These are phyloP conservation scores for Backusella morwellensis DNA, from an alignment of 192 early-diverging fungal genomes.

Conservation along the genomic window DNA sequence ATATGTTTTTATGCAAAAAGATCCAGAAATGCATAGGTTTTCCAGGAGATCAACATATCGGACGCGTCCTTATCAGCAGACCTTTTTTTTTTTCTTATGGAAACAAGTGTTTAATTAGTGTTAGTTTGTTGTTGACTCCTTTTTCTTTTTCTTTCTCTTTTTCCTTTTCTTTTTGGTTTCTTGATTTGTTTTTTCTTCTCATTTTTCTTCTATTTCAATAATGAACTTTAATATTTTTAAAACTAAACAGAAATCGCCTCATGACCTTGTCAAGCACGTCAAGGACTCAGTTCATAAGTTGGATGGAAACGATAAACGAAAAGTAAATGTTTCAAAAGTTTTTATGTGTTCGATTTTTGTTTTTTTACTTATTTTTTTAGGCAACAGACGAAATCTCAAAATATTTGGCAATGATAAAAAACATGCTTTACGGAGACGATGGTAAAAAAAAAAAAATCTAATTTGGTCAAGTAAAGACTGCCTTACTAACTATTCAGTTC, in stretches of 20 bases:
- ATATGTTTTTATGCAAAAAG: not conserved
- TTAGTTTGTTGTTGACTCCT: not conserved
- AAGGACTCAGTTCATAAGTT: constrained; percentile 83
- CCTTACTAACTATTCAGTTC: not conserved
- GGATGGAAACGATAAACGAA: constrained; percentile 64
- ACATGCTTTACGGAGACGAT: constrained; percentile 92
- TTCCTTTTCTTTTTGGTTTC: not conserved
- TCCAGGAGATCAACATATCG: not conserved
- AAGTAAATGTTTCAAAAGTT: constrained; percentile 45
- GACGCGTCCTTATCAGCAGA: not conserved
- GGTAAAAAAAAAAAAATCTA: constrained; percentile 56
- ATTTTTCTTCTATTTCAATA: constrained; percentile 3
- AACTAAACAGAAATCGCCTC: constrained; percentile 78
- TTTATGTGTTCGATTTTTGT: not conserved
- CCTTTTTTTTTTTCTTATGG: not conserved
- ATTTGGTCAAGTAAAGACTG: not conserved
- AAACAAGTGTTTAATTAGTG: not conserved
- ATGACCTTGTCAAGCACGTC: constrained; percentile 84
- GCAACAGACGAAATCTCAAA: constrained; percentile 97
- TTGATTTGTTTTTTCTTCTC: constrained; percentile 11
- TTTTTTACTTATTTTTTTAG: constrained; percentile 47
- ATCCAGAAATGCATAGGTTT: constrained; percentile 3
- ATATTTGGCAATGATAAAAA: constrained; percentile 90
- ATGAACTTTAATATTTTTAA: constrained; percentile 81
- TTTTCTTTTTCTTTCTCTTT: not conserved